Evolutionary conservation across 2,329 filamentous ascomycete genomes (phyloP).

Genomic region (Parastagonospora avenae): DNA sequence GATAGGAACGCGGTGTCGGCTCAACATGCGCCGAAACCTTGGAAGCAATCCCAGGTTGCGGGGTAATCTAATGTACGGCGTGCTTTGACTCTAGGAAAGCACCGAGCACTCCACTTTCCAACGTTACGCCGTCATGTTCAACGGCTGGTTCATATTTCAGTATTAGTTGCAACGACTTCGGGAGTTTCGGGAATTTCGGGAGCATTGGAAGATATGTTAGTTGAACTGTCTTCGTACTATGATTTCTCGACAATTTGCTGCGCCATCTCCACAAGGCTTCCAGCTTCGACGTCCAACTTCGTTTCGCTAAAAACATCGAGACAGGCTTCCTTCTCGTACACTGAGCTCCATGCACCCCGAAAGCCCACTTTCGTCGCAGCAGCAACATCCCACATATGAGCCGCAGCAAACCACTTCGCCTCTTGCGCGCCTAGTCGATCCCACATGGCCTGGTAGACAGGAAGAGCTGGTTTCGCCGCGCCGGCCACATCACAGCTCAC

Average conservation of each 20-base stretch:
- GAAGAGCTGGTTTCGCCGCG: constrained; percentile 57
- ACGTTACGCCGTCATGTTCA: no score
- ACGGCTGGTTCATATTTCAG: no score
- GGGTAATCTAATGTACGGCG: no score
- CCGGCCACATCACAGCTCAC: constrained; percentile 56
- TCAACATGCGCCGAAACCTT: background rate
- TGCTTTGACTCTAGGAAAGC: no score
- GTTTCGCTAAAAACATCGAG: constrained; percentile 11
- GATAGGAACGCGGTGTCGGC: background rate
- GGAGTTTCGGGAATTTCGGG: no score
- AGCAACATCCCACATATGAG: constrained; percentile 65
- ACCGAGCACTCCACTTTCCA: no score
- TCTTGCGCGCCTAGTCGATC: constrained; percentile 49
- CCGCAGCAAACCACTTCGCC: constrained; percentile 62
- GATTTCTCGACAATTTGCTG: constrained; percentile 13
- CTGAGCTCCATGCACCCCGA: constrained; percentile 14
- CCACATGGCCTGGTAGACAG: constrained; percentile 53
- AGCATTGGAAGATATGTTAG: no score
- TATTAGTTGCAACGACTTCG: no score
- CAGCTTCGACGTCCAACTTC: constrained; percentile 11
- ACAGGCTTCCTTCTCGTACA: constrained; percentile 14
- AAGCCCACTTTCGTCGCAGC: constrained; percentile 56
- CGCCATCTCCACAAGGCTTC: constrained; percentile 10
- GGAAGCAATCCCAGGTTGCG: no score
- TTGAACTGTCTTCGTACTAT: background rate